These are phyloP conservation scores for Boletus rubescentipes DNA, from an alignment of 768 basidiomycete genomes.

Conservation along the genomic window DNA sequence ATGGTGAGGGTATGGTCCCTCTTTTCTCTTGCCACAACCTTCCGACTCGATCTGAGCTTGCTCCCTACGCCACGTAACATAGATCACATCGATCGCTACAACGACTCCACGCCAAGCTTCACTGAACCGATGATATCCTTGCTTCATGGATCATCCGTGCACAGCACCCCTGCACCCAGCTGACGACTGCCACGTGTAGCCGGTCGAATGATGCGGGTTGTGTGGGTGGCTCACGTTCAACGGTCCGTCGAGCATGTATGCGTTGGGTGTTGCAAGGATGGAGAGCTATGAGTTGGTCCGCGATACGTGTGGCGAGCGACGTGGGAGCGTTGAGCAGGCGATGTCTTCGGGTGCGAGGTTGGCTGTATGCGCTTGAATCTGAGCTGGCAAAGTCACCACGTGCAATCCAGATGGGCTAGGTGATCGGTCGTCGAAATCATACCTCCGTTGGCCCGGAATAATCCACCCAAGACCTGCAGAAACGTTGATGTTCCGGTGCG, in stretches of 20 bases:
- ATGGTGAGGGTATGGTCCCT: no score
- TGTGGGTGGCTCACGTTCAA: slow-evolving; percentile 15
- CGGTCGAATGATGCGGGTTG: slow-evolving; percentile 7
- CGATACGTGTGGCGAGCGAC: not conserved
- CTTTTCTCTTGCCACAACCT: not conserved
- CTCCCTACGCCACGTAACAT: not conserved
- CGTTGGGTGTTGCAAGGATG: not conserved
- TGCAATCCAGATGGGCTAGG: no score
- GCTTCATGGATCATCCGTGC: slow-evolving; percentile 4
- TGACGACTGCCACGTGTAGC: not conserved
- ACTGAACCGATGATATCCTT: not conserved
- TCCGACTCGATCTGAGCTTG: not conserved
- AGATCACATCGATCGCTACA: not conserved
- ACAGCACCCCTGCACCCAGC: slow-evolving; percentile 7
- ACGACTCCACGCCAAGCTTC: not conserved
- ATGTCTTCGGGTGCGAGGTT: not conserved
- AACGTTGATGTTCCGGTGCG: not conserved
- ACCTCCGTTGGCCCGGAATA: no score
- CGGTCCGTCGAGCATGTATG: not conserved
- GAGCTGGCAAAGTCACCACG: no score
- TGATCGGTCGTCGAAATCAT: no score
- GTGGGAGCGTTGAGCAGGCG: not conserved
- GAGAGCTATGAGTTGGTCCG: not conserved
- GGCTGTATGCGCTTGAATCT: slow-evolving; percentile 4
- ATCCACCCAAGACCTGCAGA: not conserved